A percentile compares a stretch with the other conserved stretches of the same genome.
Evolutionary conservation across 192 early-diverging fungal genomes (phyloP).

Genomic region (Paraglomus occultum): DNA sequence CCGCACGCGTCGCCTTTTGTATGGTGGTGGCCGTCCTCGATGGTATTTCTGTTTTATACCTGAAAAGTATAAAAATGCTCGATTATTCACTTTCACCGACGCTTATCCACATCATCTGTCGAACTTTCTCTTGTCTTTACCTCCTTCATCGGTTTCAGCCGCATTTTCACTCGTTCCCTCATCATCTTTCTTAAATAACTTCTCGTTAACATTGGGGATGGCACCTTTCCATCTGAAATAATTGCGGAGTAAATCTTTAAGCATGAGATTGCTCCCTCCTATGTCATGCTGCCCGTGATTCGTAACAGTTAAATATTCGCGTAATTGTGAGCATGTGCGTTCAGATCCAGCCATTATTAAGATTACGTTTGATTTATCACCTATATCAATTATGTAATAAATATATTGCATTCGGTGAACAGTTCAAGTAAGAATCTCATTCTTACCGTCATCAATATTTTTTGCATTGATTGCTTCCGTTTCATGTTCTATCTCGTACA

Average conservation of each 20-base stretch:
- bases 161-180: not conserved
- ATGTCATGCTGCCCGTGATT: conserved; percentile 14
- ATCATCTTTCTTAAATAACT: conserved; percentile 16
- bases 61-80: not conserved
- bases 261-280: conserved; percentile 34
- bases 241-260: conserved; percentile 51
- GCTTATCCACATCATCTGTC: not conserved
- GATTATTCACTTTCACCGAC: not conserved
- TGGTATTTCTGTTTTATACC: not conserved
- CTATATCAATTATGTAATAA: conserved; percentile 33
- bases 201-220: conserved; percentile 47
- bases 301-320: conserved; percentile 48
- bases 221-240: conserved; percentile 79
- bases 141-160: not conserved
- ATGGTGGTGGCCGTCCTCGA: conserved; percentile 37
- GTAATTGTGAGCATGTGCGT: conserved; percentile 61
- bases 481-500: conserved; percentile 82
- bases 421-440: not conserved
- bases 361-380: conserved; percentile 39
- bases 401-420: not conserved
- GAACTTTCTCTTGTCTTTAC: not conserved
- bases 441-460: conserved; percentile 31
- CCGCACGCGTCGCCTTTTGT: conserved; percentile 47
- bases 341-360: conserved; percentile 73
- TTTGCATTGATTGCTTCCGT: conserved; percentile 31